Evolutionary conservation across 495 filamentous ascomycete genomes (phyloP).

Genomic region (Corynascus novoguineensis): DNA sequence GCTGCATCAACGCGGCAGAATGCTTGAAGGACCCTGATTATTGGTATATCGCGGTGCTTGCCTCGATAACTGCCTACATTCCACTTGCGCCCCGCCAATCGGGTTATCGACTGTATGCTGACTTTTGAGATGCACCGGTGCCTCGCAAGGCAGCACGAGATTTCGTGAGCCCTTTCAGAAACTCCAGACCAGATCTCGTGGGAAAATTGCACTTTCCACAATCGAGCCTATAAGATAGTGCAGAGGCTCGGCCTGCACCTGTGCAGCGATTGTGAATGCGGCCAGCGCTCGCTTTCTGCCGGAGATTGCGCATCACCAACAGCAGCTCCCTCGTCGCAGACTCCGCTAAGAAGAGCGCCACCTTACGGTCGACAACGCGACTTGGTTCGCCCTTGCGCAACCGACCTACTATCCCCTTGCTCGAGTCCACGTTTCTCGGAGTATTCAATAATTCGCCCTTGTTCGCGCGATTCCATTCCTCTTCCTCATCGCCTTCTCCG

Average conservation of each 20-base stretch:
- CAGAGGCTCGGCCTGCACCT: conserved; percentile 1
- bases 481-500: neutral
- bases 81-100: conserved; percentile 2
- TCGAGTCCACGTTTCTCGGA: neutral
- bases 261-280: conserved; percentile 22
- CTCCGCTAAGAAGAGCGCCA: neutral
- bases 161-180: neutral
- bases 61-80: neutral
- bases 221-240: neutral
- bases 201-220: neutral
- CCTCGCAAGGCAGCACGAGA: conserved; percentile 1
- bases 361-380: neutral
- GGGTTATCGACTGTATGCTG: neutral
- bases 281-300: conserved; percentile 18
- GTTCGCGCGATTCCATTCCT: neutral
- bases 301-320: conserved; percentile 19
- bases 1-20: no score
- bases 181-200: neutral
- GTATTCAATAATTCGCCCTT: neutral
- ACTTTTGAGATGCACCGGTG: neutral
- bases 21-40: no score
- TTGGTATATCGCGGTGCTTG: neutral
- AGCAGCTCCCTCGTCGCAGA: conserved; percentile 7
- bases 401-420: neutral
- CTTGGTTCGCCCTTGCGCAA: neutral